Base-by-base conservation (phyloP, 208 protist genomes). In the Acanthamoeba quina region DNA sequence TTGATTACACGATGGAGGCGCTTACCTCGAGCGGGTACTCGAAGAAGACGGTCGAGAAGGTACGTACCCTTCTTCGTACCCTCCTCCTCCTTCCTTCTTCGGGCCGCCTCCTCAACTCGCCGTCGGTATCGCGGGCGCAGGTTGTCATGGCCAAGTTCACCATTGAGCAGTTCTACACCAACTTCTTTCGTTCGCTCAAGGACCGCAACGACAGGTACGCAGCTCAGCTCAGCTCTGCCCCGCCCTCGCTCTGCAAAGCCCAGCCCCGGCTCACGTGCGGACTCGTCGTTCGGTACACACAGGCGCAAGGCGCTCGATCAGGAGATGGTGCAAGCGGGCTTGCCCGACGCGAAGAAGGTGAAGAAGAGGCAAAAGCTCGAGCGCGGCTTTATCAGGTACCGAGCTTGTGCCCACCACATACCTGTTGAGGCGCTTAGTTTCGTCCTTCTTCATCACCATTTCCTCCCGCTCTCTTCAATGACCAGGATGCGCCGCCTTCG, bases 401-500 rank as follows among this genome's bases (percentile, higher is more conserved):
- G 34, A 7, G 49, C 5, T 24, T 37, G 1, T n/a, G 58, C 62
- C 29, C 15, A n/a, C 0, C 58, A 29, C 58, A 5, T n/a, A 56
- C 13, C 24, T 64, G 58, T 24, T 6, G 21, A 17, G 11, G 15
- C 29, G 24, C 7, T n/a, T 7, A 5, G 24, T 9, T 19, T 41
- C 17, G 21, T 9, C 34, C 66, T 34, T 17, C 31, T 74, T 31
- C 26, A 44, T 15, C 66, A 26, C 6, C 66, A 26, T 29, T 70
- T 5, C 66, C 6, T 41, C n/a, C 66, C 29, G 11, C 66, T 24
- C 19, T 74, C 34, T n/a, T n/a, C 21, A 10, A 15, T 29, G 17
- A 26, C 62, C 62, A 96, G 98, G 83, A 68, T 96, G 78, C 95
- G 96, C n/a, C 92, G 98, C 41, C 80, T 96, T 49, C 94, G 95